These are phyloP conservation scores for Fusarium equiseti DNA, from an alignment of 2,329 filamentous ascomycete genomes.

Conservation along the genomic window DNA sequence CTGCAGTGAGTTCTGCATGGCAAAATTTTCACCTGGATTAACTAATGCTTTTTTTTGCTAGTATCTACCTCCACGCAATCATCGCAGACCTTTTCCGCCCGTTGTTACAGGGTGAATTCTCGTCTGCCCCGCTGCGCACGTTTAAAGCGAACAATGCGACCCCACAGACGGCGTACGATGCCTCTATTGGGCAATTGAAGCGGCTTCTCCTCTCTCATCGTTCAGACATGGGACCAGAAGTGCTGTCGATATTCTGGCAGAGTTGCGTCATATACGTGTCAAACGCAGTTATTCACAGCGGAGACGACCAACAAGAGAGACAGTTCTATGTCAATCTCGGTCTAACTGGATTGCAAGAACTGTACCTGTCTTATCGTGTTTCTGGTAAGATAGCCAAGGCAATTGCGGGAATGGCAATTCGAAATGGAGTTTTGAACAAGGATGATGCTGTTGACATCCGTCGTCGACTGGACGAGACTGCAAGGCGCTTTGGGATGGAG, in stretches of 20 bases:
- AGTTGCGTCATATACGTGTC: background rate
- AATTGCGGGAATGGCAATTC: background rate
- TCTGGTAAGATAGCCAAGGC: background rate
- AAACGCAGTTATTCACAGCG: background rate
- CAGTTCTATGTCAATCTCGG: background rate
- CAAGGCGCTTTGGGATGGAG: background rate
- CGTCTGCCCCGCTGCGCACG: background rate
- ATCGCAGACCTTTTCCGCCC: background rate
- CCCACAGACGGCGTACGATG: background rate
- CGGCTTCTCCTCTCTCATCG: background rate
- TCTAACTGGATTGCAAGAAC: background rate
- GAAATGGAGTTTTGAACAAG: rapidly evolving
- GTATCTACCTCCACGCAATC: background rate
- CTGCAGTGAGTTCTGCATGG: background rate
- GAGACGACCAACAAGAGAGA: background rate
- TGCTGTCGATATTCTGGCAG: background rate
- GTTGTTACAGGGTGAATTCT: background rate
- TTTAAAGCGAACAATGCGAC: background rate
- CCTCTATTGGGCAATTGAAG: background rate
- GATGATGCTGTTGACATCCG: rapidly evolving
- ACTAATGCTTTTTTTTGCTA: background rate
- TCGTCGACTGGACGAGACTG: background rate
- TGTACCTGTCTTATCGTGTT: background rate
- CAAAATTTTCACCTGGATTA: rapidly evolving
- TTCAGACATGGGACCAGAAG: background rate